Evolutionary conservation across 345 rosid genomes (phyloP).

Genomic region (Moricandia moricandioides): DNA sequence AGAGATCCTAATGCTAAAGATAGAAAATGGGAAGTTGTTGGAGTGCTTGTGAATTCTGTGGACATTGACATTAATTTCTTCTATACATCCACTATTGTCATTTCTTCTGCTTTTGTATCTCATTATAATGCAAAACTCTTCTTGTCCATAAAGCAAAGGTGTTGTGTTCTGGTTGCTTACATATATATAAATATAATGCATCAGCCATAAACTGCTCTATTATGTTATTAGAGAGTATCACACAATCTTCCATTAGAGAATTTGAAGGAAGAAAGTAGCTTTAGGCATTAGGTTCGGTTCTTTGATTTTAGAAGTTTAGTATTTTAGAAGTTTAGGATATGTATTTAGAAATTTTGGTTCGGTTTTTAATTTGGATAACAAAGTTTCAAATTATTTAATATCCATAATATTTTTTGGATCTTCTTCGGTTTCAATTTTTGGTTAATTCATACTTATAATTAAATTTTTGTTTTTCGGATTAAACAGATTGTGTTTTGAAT

Average conservation of each 20-base stretch:
- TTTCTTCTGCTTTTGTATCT: not conserved
- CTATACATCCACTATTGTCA: constrained; percentile 34
- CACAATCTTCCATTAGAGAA: not conserved
- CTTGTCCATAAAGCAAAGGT: constrained; percentile 3
- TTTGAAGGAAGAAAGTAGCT: too few species aligned
- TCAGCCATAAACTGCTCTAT: not conserved
- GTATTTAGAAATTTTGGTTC: too few species aligned
- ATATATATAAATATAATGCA: not conserved
- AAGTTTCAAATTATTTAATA: too few species aligned
- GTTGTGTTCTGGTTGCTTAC: not conserved
- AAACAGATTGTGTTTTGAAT: too few species aligned
- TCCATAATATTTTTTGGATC: too few species aligned
- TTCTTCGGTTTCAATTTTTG: too few species aligned
- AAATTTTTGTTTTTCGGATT: too few species aligned
- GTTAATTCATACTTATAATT: too few species aligned
- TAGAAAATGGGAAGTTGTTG: constrained; percentile 79
- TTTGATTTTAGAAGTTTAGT: too few species aligned
- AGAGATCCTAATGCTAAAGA: constrained; percentile 65
- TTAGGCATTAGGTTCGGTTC: too few species aligned
- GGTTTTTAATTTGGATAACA: too few species aligned
- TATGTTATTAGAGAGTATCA: not conserved
- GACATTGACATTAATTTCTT: constrained; percentile 69
- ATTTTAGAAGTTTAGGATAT: too few species aligned
- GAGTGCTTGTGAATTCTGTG: constrained; percentile 57
- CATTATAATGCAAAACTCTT: constrained; percentile 11